Evolutionary conservation across 2,329 filamentous ascomycete genomes (phyloP), one percentile per base, ranked within the genome.

Genomic region (Fusarium sambucinum): DNA sequence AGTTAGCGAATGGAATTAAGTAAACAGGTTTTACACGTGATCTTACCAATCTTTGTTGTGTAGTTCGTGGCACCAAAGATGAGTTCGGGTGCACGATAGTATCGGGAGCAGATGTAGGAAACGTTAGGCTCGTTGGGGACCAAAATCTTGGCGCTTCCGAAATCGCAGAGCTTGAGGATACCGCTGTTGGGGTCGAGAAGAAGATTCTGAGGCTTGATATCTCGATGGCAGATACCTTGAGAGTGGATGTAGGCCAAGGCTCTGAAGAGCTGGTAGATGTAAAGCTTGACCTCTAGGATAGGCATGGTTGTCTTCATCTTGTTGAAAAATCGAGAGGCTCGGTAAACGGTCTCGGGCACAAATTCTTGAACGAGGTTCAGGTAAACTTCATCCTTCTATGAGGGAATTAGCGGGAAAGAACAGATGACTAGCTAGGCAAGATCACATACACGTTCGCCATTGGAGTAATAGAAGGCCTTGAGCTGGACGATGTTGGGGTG

Each of bases 241-340:
- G 96, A 98, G 83, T 99, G 96, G 74, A 99, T 99, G 83, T 99
- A 99, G 77, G 96, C 96, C 74, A 99, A 87, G 35, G 96, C 97
- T 74, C 96, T 91, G 89, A 99, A 99, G 56, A 99, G 91, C 85
- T 99, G 96, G 84, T 99, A 99, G 79, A 95, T 99, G 86, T 98
- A 99, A 68, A 99, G 91, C 86, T 99, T 99, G 79, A 98, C 94
- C 82, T 99, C 96, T 74, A 99, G 89, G 75, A 95, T 97, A 17
- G 96, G 96, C 96, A 99, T 99, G 54, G 95, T 97, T 9, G 94
- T 97, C 89, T 98, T 99, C 91, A 98, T 91, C 86, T 99, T 99
- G 87, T 96, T 98, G 87, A 99, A 99, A 84, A 97, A 98, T 76
- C 96, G 91, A 69, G 96, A 98, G 42, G 96, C 96, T 77, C 96